Conservation (phyloP, 73 alveolate genomes). For the Breviolum minutum region DNA sequence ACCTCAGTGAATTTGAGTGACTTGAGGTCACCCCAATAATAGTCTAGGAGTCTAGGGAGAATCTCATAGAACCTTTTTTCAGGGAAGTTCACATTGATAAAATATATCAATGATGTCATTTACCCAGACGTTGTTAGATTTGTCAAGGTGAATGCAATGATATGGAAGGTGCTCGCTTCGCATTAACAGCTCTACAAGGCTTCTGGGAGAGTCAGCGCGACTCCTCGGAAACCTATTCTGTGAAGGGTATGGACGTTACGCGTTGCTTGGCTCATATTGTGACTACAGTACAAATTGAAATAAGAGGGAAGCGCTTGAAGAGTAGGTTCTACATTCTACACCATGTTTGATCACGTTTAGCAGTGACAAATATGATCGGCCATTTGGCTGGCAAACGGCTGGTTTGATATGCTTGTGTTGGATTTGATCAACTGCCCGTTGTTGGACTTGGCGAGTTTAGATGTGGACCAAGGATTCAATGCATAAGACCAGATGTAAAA, state of each 20-base stretch:
- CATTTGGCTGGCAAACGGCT: too few relatives aligned
- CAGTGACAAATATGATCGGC: too few relatives aligned
- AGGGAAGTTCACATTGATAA: background rate
- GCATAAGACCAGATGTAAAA: too few relatives aligned
- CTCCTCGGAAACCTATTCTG: constrained; percentile 60
- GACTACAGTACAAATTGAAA: too few relatives aligned
- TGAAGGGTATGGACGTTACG: constrained; percentile 51
- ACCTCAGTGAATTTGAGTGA: too few relatives aligned
- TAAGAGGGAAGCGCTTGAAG: background rate
- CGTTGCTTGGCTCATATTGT: background rate
- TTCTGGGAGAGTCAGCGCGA: constrained; percentile 94
- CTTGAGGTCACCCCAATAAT: too few relatives aligned
- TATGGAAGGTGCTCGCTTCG: constrained; percentile 30
- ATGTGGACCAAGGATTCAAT: too few relatives aligned
- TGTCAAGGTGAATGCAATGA: background rate
- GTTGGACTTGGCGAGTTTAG: too few relatives aligned
- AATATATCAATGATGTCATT: background rate
- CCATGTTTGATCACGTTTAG: background rate
- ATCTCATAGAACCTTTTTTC: background rate
- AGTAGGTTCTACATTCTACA: background rate
- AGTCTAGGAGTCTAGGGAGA: too few relatives aligned
- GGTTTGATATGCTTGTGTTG: too few relatives aligned
- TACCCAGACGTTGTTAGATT: too few relatives aligned
- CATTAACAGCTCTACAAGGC: constrained; percentile 65
- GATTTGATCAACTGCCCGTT: too few relatives aligned